phyloP scores from a whole-genome alignment of 164 flowering plant species.

The Chimonanthus salicifolius region DNA sequence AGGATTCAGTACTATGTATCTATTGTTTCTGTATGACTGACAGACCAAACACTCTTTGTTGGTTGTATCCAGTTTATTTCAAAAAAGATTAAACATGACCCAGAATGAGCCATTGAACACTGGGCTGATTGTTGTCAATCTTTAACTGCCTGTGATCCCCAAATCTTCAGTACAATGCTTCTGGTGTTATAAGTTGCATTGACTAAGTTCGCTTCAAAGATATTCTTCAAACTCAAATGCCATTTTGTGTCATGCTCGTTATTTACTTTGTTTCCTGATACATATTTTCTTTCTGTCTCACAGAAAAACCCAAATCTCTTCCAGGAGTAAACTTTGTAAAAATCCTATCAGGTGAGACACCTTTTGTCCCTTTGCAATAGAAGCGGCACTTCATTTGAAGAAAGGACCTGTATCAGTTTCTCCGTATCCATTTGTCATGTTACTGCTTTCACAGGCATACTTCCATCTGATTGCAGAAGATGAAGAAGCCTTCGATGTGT shows the following conservation, averaged over 20 bases:
- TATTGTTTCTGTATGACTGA: too few species aligned
- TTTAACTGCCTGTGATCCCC: too few species aligned
- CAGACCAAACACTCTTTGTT: too few species aligned
- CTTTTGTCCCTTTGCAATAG: background rate
- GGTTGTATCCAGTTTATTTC: too few species aligned
- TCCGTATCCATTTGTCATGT: background rate
- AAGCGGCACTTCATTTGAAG: background rate
- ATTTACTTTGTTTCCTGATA: background rate
- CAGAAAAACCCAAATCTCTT: constrained; percentile 79
- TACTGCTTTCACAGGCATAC: background rate
- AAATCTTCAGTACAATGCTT: too few species aligned
- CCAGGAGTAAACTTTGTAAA: constrained; percentile 74
- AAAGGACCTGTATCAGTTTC: background rate
- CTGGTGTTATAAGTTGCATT: too few species aligned
- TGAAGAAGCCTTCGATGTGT: constrained; percentile 79
- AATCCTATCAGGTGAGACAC: constrained; percentile 62
- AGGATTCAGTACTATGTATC: too few species aligned
- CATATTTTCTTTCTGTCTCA: constrained; percentile 15
- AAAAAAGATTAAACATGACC: too few species aligned
- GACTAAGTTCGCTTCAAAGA: too few species aligned
- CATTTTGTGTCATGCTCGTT: background rate
- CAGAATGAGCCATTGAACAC: too few species aligned
- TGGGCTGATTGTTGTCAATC: too few species aligned
- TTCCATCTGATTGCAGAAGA: constrained; percentile 58
- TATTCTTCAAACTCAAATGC: background rate